These are phyloP conservation scores for Camptophora hylomeconis DNA, from an alignment of 2,329 filamentous ascomycete species.

Conservation along the genomic window DNA sequence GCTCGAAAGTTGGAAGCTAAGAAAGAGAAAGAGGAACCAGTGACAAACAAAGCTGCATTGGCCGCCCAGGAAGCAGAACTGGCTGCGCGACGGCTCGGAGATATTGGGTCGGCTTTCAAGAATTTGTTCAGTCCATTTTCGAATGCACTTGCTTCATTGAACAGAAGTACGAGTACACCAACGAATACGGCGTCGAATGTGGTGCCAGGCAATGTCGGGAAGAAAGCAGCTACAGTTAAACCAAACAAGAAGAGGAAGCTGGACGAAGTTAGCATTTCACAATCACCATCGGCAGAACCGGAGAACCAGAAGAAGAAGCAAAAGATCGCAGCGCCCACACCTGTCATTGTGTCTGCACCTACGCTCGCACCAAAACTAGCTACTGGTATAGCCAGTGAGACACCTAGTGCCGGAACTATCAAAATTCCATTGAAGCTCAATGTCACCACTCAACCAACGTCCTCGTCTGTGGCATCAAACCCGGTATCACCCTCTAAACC, in stretches of 20 bases:
- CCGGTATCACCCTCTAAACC: conserved; percentile 11
- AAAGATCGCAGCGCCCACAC: conserved; percentile 21
- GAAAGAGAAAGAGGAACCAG: conserved; percentile 41
- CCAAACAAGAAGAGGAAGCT: conserved; percentile 41
- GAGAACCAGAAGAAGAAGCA: conserved; percentile 25
- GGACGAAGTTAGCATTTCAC: conserved; percentile 30
- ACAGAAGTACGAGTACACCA: conserved; percentile 16
- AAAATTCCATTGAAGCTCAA: conserved; percentile 18
- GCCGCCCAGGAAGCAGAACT: conserved; percentile 26
- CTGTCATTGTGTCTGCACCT: conserved; percentile 27
- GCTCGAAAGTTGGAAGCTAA: conserved; percentile 46
- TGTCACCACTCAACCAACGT: conserved; percentile 6
- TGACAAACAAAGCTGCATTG: conserved; percentile 28
- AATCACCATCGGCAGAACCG: conserved; percentile 16
- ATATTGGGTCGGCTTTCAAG: conserved; percentile 26
- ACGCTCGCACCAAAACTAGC: conserved; percentile 23
- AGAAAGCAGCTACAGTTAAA: conserved; percentile 19
- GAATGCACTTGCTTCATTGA: conserved; percentile 17
- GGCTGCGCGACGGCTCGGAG: conserved; percentile 25
- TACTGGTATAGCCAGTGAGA: conserved; percentile 21
- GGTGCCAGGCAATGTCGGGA: conserved; percentile 11
- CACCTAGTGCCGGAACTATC: conserved; percentile 13
- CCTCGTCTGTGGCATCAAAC: conserved; percentile 9
- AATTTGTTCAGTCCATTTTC: conserved; percentile 22
- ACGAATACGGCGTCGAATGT: conserved; percentile 11